These are phyloP conservation scores for Rhododendron williamsianum DNA, from an alignment of 148 eudicot genomes.

Conservation along the genomic window DNA sequence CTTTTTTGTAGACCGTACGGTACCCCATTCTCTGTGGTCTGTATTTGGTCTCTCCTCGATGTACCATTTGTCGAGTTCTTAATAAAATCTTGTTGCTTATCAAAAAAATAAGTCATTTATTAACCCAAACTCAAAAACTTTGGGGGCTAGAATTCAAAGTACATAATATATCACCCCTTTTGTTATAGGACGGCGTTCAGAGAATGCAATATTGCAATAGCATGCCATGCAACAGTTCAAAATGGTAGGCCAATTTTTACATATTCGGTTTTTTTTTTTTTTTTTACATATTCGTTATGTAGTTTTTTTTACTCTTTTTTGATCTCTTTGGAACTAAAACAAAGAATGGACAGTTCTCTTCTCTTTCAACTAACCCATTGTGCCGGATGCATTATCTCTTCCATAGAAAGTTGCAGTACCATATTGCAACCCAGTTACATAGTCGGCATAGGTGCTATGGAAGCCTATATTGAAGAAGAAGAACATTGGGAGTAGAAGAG, in stretches of 20 bases:
- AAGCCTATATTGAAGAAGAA: slow-evolving; percentile 23
- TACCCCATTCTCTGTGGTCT: too few relatives aligned
- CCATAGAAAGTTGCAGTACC: slow-evolving; percentile 88
- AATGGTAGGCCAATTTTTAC: background rate
- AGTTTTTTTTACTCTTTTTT: background rate
- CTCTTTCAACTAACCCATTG: background rate
- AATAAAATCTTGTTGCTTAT: too few relatives aligned
- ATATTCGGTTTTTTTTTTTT: background rate
- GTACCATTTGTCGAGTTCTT: too few relatives aligned
- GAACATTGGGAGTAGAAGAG: slow-evolving; percentile 17
- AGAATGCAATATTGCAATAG: background rate
- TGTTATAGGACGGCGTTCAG: background rate
- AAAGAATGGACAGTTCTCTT: background rate
- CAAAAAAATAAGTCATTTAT: background rate
- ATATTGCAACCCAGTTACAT: slow-evolving; percentile 31
- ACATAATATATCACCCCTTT: background rate
- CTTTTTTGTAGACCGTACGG: too few relatives aligned
- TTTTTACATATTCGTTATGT: background rate
- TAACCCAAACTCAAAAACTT: background rate
- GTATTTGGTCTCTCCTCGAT: too few relatives aligned
- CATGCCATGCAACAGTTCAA: background rate
- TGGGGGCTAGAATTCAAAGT: too few relatives aligned
- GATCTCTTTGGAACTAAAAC: background rate
- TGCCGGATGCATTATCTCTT: slow-evolving; percentile 31
- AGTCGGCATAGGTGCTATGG: background rate